Percentiles rank a stretch among this genome's conserved stretches.
These are phyloP conservation scores for Claviceps sp. DNA, from an alignment of 2,329 filamentous ascomycete genomes.

Conservation along the genomic window DNA sequence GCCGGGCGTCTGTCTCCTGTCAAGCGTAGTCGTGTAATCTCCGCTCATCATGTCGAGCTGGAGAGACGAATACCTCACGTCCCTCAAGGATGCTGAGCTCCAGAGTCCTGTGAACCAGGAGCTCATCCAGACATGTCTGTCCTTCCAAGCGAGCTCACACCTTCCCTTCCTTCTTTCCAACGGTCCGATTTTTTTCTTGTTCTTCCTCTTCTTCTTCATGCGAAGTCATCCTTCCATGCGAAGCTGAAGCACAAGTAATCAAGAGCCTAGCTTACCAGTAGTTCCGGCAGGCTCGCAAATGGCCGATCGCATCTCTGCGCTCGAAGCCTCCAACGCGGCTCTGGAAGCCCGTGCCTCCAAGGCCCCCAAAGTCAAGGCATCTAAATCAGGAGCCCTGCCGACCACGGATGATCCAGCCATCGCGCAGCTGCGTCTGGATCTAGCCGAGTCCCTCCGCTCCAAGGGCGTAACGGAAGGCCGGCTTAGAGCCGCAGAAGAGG, in stretches of 20 bases:
- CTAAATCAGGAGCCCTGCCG: slow-evolving; percentile 6
- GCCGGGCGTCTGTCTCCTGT: background rate
- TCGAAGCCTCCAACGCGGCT: slow-evolving; percentile 44
- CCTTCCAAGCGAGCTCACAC: background rate
- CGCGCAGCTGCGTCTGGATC: slow-evolving; percentile 49
- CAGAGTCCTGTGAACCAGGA: slow-evolving; percentile 48
- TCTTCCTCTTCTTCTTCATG: background rate
- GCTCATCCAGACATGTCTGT: slow-evolving; percentile 67
- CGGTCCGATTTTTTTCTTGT: too few species aligned
- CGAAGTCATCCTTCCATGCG: background rate
- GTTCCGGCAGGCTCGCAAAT: slow-evolving; percentile 43
- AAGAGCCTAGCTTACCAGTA: slow-evolving; percentile 9
- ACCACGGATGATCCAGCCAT: slow-evolving; percentile 19
- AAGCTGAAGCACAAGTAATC: background rate
- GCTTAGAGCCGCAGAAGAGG: slow-evolving; percentile 46
- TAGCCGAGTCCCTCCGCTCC: slow-evolving; percentile 64
- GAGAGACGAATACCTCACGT: slow-evolving; percentile 68
- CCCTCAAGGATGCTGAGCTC: slow-evolving; percentile 58
- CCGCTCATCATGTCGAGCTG: slow-evolving; percentile 45
- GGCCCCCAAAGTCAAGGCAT: slow-evolving; percentile 4
- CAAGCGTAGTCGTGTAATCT: background rate
- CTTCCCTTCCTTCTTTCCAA: background rate
- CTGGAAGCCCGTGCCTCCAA: slow-evolving; percentile 17
- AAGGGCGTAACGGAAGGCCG: slow-evolving; percentile 54
- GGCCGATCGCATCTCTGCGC: slow-evolving; percentile 50